These are phyloP conservation scores for Alternaria consortialis DNA, from an alignment of 2,329 filamentous ascomycete species.

Conservation along the genomic window DNA sequence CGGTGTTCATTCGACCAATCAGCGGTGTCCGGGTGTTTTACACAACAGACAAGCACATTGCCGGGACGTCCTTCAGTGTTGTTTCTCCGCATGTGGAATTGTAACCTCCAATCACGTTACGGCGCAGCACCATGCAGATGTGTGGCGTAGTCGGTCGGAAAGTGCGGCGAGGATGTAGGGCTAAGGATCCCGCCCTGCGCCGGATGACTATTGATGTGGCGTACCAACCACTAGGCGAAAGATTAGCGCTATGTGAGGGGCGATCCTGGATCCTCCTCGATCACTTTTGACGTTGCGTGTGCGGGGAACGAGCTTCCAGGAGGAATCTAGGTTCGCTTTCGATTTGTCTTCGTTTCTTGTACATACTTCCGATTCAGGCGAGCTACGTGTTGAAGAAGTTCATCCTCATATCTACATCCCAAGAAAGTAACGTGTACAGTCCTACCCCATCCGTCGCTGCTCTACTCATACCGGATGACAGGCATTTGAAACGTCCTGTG, in stretches of 20 bases:
- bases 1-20: not conserved
- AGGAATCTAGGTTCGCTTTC: too few relatives aligned
- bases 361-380: not conserved
- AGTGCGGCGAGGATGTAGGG: not conserved
- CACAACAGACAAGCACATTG: not conserved
- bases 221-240: not conserved
- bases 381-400: not conserved
- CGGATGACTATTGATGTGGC: not conserved
- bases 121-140: not conserved
- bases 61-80: not conserved
- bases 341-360: not conserved
- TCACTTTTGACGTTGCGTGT: not conserved
- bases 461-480: conserved; percentile 32
- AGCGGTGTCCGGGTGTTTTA: not conserved
- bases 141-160: not conserved
- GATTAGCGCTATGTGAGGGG: not conserved
- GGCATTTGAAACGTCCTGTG: conserved; percentile 36
- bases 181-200: not conserved
- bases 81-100: not conserved
- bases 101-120: not conserved
- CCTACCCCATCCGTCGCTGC: accelerated
- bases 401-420: not conserved
- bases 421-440: not conserved
- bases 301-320: too few relatives aligned
- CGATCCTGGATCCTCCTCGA: not conserved